Conservation (phyloP, 495 filamentous ascomycete genomes). For the Podospora tetraspora region DNA sequence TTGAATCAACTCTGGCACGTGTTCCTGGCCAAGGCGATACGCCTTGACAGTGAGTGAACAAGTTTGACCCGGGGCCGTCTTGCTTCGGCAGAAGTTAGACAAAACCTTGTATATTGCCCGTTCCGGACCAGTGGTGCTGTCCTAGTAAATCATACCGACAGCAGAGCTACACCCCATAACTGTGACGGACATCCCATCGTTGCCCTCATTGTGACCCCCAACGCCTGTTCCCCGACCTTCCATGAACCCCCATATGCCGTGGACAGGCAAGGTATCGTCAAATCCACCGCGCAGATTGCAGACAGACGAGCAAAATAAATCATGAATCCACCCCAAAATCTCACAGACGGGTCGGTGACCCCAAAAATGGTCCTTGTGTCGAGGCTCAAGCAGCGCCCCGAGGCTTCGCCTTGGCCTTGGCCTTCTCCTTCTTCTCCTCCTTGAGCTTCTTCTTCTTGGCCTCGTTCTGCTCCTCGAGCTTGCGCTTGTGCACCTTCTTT, state of each 20-base stretch:
- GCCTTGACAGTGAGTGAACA: too few relatives aligned
- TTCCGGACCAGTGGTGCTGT: neutral
- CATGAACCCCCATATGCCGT: neutral
- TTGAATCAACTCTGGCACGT: too few relatives aligned
- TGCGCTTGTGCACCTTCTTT: constrained; percentile 78
- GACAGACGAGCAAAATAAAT: neutral
- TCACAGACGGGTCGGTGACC: neutral
- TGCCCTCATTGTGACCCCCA: constrained; percentile 2
- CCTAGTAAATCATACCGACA: neutral
- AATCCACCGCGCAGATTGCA: neutral
- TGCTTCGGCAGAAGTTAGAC: neutral
- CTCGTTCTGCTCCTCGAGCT: constrained; percentile 82
- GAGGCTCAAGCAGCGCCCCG: constrained; percentile 38
- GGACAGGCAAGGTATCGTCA: neutral
- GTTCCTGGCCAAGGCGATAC: too few relatives aligned
- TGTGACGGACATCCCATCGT: neutral
- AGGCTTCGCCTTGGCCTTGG: constrained; percentile 79
- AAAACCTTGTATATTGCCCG: neutral
- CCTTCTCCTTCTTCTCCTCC: constrained; percentile 85
- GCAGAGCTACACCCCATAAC: neutral
- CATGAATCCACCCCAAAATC: constrained; percentile 6
- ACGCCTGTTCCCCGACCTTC: constrained; percentile 1
- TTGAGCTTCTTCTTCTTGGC: constrained; percentile 93
- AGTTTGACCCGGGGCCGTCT: too few relatives aligned
- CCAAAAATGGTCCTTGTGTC: neutral